A percentile compares a stretch with the other conserved stretches of the same genome.
These are phyloP conservation scores for Fusarium nurragi DNA, from an alignment of 2,329 filamentous ascomycete genomes.

Conservation along the genomic window DNA sequence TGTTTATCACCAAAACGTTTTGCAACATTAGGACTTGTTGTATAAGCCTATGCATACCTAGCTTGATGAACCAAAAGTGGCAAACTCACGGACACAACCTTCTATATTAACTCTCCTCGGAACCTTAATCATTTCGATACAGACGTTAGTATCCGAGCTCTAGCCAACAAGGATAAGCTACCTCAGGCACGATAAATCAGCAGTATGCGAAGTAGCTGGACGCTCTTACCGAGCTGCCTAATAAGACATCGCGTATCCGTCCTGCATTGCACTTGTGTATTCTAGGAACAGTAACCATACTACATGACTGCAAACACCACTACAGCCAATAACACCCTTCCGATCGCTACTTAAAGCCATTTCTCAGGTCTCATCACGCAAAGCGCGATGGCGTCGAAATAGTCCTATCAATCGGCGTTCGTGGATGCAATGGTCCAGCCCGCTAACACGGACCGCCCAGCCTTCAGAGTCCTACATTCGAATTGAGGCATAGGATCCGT, in stretches of 20 bases:
- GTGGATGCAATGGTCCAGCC: conserved; percentile 5
- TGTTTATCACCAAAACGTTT: too few species aligned
- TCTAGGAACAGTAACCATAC: neutral
- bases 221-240: neutral
- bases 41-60: too few species aligned
- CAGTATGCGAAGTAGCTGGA: neutral
- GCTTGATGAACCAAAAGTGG: too few species aligned
- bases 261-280: neutral
- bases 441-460: conserved; percentile 20
- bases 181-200: neutral
- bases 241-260: neutral
- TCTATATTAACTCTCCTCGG: too few species aligned
- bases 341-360: conserved; percentile 12
- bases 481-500: neutral
- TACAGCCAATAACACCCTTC: neutral
- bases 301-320: neutral
- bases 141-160: too few species aligned
- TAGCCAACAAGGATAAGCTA: too few species aligned
- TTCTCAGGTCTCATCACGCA: conserved; percentile 1
- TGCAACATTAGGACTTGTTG: too few species aligned
- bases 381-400: neutral
- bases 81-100: too few species aligned
- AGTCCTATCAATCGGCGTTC: conserved; percentile 18
- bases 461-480: neutral
- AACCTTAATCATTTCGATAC: neutral